phyloP scores from a whole-genome alignment of 169 alveolate species.

The Cryptosporidium tyzzeri region DNA sequence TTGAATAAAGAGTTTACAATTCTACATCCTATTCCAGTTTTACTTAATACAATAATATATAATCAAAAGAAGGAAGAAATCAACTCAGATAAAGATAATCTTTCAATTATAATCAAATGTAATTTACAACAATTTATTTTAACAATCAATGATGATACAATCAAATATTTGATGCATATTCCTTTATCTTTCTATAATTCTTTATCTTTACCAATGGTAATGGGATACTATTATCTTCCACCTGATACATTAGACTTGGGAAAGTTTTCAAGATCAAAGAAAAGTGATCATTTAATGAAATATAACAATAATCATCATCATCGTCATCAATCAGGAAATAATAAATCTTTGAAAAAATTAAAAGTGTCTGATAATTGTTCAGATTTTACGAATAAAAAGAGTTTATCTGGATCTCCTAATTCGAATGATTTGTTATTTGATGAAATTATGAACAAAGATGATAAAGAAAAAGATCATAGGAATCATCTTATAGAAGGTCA shows the following conservation, averaged over 20 bases:
- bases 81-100: slow-evolving; percentile 23
- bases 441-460: neutral
- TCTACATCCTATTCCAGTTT: slow-evolving; percentile 57
- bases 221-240: slow-evolving; percentile 65
- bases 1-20: slow-evolving; percentile 45
- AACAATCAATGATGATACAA: slow-evolving; percentile 23
- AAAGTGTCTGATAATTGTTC: neutral
- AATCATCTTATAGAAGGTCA: neutral
- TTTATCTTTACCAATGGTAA: slow-evolving; percentile 25
- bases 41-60: slow-evolving; percentile 5
- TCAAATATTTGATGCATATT: slow-evolving; percentile 49
- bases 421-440: too few species aligned
- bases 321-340: neutral
- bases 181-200: slow-evolving; percentile 57
- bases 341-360: neutral
- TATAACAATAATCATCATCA: too few species aligned
- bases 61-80: slow-evolving; percentile 38
- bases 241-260: slow-evolving; percentile 15
- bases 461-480: neutral
- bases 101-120: slow-evolving; percentile 27
- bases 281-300: neutral
- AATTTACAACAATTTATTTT: slow-evolving; percentile 56
- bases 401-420: too few species aligned
- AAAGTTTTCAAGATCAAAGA: neutral
- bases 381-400: too few species aligned